phyloP scores from a whole-genome alignment of 2,329 filamentous ascomycete species.

The Penicillium fuscoglaucum region DNA sequence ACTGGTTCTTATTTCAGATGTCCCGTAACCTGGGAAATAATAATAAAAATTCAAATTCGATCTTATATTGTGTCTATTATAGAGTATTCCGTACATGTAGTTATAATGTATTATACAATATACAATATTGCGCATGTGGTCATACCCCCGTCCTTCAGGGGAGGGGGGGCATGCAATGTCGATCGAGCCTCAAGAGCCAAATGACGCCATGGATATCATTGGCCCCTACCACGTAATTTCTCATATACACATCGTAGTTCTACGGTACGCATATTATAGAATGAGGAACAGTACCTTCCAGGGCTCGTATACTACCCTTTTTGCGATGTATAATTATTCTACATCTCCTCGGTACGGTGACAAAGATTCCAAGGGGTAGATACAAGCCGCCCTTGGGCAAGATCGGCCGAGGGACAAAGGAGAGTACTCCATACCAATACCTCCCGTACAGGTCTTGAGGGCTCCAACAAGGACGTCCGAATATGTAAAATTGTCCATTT shows the following conservation, averaged over 20 bases:
- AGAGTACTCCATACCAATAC: not conserved
- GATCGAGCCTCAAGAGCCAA: conserved; percentile 32
- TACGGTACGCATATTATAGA: not conserved
- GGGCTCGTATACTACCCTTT: not conserved
- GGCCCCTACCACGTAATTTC: conserved; percentile 9
- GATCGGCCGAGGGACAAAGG: conserved; percentile 6
- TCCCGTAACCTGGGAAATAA: not conserved
- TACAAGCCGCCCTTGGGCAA: conserved; percentile 2
- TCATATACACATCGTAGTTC: not conserved
- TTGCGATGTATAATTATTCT: not conserved
- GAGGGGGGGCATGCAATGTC: conserved; percentile 32
- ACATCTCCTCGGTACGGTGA: not conserved
- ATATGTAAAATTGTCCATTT: not conserved
- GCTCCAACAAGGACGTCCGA: not conserved
- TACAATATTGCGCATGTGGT: conserved; percentile 4
- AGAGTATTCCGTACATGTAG: not conserved
- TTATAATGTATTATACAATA: not conserved
- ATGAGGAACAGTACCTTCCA: not conserved
- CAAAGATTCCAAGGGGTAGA: not conserved
- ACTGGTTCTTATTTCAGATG: not conserved
- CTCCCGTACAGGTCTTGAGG: not conserved
- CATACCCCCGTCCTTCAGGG: conserved; percentile 20
- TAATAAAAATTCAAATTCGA: not conserved
- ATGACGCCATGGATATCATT: conserved; percentile 23
- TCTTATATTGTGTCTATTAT: not conserved